Evolutionary conservation across 129 eudicot species (phyloP).

Genomic region (Escallonia rubra): DNA sequence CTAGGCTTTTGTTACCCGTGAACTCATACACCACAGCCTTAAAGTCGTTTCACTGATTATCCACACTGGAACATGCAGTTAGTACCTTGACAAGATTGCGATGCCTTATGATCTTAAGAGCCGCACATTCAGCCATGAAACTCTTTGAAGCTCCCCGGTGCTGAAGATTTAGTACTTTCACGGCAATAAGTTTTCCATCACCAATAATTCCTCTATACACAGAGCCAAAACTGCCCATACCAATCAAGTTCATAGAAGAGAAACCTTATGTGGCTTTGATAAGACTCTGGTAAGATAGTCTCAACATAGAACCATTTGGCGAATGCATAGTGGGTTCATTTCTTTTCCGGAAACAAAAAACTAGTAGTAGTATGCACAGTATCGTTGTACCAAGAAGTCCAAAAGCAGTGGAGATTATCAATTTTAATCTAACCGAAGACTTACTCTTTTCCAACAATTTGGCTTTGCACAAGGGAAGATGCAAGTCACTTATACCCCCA

Average conservation of each 20-base stretch:
- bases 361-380: not conserved
- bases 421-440: not conserved
- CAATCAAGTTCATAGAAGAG: constrained; percentile 19
- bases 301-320: constrained; percentile 10
- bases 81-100: constrained; percentile 27
- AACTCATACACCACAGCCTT: constrained; percentile 22
- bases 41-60: constrained; percentile 25
- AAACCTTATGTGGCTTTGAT: constrained; percentile 30
- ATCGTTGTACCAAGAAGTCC: not conserved
- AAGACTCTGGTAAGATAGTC: constrained; percentile 18
- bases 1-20: constrained; percentile 25
- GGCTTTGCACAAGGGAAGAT: constrained; percentile 14
- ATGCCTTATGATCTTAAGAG: constrained; percentile 23
- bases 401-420: constrained; percentile 11
- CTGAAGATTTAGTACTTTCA: constrained; percentile 25
- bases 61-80: constrained; percentile 29
- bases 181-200: constrained; percentile 12
- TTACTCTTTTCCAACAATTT: not conserved
- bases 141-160: constrained; percentile 27
- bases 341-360: constrained; percentile 3
- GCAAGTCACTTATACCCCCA: constrained; percentile 17
- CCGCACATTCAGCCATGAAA: constrained; percentile 18
- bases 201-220: constrained; percentile 25
- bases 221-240: constrained; percentile 27
- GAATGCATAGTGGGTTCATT: constrained; percentile 1